These are phyloP conservation scores for Halophytophthora batemanensis DNA, from an alignment of 352 stramenopile species.

Conservation along the genomic window DNA sequence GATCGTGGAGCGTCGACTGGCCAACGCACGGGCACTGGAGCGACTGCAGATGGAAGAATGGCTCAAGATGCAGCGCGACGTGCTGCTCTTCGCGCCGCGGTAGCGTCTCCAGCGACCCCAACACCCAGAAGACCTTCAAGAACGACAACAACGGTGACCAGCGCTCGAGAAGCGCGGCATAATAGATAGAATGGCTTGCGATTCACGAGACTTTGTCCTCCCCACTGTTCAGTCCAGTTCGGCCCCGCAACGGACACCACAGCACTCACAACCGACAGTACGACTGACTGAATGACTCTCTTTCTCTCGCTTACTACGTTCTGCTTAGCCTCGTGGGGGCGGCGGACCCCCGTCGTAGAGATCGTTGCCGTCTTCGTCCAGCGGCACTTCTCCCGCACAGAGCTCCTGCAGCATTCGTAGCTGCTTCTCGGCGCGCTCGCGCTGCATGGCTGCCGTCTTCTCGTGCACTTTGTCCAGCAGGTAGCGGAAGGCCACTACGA, in stretches of 20 bases:
- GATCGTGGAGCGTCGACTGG: slow-evolving; percentile 59
- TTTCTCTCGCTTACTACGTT: neutral
- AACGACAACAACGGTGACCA: too few relatives aligned
- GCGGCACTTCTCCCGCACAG: slow-evolving; percentile 27
- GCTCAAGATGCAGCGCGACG: slow-evolving; percentile 67
- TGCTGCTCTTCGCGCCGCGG: slow-evolving; percentile 39
- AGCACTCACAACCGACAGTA: too few relatives aligned
- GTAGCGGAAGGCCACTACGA: slow-evolving; percentile 84
- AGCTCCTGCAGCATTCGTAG: slow-evolving; percentile 77
- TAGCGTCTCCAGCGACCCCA: slow-evolving; percentile 1
- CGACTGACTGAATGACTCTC: too few relatives aligned
- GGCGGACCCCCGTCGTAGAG: slow-evolving; percentile 25
- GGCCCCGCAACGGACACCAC: too few relatives aligned
- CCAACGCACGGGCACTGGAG: slow-evolving; percentile 54
- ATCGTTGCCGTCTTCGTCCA: slow-evolving; percentile 29
- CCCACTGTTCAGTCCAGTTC: too few relatives aligned
- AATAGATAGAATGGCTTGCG: slow-evolving; percentile 23
- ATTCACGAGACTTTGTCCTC: too few relatives aligned
- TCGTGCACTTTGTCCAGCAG: slow-evolving; percentile 84
- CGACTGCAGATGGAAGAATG: slow-evolving; percentile 68
- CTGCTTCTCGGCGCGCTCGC: slow-evolving; percentile 74
- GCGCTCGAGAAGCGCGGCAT: slow-evolving; percentile 13
- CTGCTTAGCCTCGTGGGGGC: slow-evolving; percentile 14
- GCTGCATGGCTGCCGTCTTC: slow-evolving; percentile 72
- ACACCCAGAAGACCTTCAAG: too few relatives aligned